These are phyloP conservation scores for Scedosporium boydii DNA, from an alignment of 2,329 filamentous ascomycete genomes.

Conservation along the genomic window DNA sequence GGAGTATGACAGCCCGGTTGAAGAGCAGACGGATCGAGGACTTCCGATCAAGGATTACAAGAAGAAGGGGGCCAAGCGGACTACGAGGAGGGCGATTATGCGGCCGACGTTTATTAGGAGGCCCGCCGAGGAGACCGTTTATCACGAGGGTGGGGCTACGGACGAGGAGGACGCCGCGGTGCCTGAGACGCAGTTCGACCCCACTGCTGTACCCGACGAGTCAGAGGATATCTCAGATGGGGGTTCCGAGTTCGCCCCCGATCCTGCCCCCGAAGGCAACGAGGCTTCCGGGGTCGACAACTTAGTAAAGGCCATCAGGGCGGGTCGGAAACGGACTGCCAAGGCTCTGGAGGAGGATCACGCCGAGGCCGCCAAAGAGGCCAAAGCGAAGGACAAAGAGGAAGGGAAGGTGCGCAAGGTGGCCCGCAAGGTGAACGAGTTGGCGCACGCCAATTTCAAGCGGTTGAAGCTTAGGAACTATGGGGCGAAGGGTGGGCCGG, in stretches of 20 bases:
- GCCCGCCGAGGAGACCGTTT: slow-evolving; percentile 27
- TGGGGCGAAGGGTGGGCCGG: slow-evolving; percentile 52
- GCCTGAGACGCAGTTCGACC: slow-evolving; percentile 18
- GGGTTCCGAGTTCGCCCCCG: not conserved
- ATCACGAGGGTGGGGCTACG: slow-evolving; percentile 10
- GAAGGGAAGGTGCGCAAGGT: slow-evolving; percentile 37
- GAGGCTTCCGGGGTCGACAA: slow-evolving; percentile 10
- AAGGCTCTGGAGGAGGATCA: not conserved
- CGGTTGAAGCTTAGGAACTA: slow-evolving; percentile 53
- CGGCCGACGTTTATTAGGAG: slow-evolving; percentile 41
- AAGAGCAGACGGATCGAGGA: slow-evolving; percentile 39
- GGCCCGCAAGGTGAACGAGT: slow-evolving; percentile 51
- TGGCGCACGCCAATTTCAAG: slow-evolving; percentile 59
- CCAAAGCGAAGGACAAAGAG: slow-evolving; percentile 23
- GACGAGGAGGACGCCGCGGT: slow-evolving; percentile 10
- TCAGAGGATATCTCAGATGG: slow-evolving; percentile 16
- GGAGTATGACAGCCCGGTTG: slow-evolving; percentile 43
- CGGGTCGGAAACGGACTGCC: slow-evolving; percentile 18
- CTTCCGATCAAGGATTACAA: slow-evolving; percentile 58
- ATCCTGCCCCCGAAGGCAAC: slow-evolving; percentile 9
- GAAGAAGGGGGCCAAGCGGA: slow-evolving; percentile 77
- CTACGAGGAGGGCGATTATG: slow-evolving; percentile 61
- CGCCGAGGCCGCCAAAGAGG: slow-evolving; percentile 9
- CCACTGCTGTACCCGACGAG: slow-evolving; percentile 1
- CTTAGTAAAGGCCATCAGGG: slow-evolving; percentile 12